These are phyloP conservation scores for Candida odintsovae DNA, from an alignment of 805 yeast genomes.

Conservation along the genomic window DNA sequence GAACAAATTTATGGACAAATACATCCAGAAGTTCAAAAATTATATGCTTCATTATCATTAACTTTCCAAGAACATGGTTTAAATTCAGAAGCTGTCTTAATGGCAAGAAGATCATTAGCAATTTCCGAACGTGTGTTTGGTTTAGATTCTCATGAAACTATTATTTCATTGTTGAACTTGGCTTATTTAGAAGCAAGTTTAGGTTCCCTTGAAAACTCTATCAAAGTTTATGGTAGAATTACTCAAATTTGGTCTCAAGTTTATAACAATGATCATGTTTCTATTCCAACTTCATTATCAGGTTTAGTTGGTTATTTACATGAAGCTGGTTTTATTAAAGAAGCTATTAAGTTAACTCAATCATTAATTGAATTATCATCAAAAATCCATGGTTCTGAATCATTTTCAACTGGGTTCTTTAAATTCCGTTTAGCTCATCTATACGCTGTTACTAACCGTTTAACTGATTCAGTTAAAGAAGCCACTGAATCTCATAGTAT, in stretches of 20 bases:
- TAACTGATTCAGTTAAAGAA: conserved; percentile 49
- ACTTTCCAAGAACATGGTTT: conserved; percentile 56
- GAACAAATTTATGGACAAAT: conserved; percentile 83
- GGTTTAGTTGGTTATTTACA: conserved; percentile 58
- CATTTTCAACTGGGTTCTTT: conserved; percentile 59
- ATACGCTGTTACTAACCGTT: conserved; percentile 45
- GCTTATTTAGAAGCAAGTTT: conserved; percentile 65
- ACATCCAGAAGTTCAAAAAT: conserved; percentile 72
- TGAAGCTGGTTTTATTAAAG: conserved; percentile 39
- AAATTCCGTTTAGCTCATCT: conserved; percentile 66
- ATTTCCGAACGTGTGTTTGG: conserved; percentile 81
- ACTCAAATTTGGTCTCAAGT: conserved; percentile 50
- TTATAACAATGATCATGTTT: conserved; percentile 59
- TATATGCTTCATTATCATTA: conserved; percentile 60
- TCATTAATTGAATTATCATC: conserved; percentile 47
- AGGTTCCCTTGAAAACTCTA: conserved; percentile 52
- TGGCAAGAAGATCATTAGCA: conserved; percentile 62
- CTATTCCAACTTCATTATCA: conserved; percentile 54
- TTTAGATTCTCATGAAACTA: conserved; percentile 69
- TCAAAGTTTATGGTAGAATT: conserved; percentile 57
- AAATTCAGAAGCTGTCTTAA: conserved; percentile 51
- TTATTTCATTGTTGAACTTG: conserved; percentile 66
- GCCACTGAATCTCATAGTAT: conserved; percentile 51
- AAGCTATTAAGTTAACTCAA: conserved; percentile 48
- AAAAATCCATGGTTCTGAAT: conserved; percentile 47